These are phyloP conservation scores for Cutaneotrichosporon mucoides DNA, from an alignment of 1,284 basidiomycete species.

Conservation along the genomic window DNA sequence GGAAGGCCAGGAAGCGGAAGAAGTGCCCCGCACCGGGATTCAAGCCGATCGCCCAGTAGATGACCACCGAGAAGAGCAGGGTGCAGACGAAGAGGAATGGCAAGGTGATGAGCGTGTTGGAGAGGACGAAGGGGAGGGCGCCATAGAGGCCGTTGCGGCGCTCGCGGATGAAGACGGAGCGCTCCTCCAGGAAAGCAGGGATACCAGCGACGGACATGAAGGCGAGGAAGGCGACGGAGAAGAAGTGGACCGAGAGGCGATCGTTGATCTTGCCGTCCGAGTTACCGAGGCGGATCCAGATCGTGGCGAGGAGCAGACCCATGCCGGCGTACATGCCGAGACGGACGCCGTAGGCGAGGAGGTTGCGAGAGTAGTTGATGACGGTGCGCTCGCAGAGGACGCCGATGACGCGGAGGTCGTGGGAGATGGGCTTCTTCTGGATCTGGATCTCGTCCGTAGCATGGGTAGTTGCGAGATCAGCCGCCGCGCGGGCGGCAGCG, in stretches of 20 bases:
- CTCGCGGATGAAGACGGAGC: slow-evolving; percentile 47
- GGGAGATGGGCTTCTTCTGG: not conserved
- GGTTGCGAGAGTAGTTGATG: slow-evolving; percentile 39
- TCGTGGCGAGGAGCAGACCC: slow-evolving; percentile 58
- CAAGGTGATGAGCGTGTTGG: slow-evolving; percentile 42
- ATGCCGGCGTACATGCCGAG: slow-evolving; percentile 60
- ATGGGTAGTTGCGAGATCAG: no score
- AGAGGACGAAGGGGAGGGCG: slow-evolving; percentile 32
- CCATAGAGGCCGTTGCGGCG: slow-evolving; percentile 31
- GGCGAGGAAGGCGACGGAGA: slow-evolving; percentile 59
- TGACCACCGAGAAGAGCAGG: slow-evolving; percentile 31
- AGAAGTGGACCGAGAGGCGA: slow-evolving; percentile 51
- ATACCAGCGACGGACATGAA: slow-evolving; percentile 52
- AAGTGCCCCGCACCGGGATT: slow-evolving; percentile 43
- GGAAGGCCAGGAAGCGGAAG: slow-evolving; percentile 57
- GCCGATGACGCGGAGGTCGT: slow-evolving; percentile 3
- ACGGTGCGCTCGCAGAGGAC: slow-evolving; percentile 17
- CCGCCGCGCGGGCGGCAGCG: no score
- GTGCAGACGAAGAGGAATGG: slow-evolving; percentile 47
- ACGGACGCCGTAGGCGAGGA: slow-evolving; percentile 62
- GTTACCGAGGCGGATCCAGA: slow-evolving; percentile 57
- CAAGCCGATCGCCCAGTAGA: slow-evolving; percentile 27
- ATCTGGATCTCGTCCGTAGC: not conserved
- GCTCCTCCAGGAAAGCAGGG: slow-evolving; percentile 48
- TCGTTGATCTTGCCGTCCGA: slow-evolving; percentile 44